Evolutionary conservation across 2,329 filamentous ascomycete genomes (phyloP).

Genomic region (Drechslerella dactyloides): DNA sequence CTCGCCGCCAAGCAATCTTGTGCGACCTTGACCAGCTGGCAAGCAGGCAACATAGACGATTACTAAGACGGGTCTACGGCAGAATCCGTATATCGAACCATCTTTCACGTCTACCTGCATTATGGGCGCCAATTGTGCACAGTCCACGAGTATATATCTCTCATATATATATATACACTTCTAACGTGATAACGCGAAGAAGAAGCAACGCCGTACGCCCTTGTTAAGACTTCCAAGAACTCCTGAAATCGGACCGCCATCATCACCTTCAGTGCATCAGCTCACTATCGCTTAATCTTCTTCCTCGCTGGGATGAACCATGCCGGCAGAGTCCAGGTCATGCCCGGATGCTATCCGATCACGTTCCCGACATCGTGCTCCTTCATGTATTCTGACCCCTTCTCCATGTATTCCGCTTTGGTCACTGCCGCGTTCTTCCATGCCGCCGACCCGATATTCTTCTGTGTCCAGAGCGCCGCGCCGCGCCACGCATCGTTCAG

Average conservation of each 20-base stretch:
- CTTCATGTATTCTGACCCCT: conserved; percentile 92
- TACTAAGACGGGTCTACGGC: no score
- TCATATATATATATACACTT: no score
- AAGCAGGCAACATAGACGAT: no score
- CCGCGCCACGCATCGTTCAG: conserved; percentile 91
- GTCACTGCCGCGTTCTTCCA: conserved; percentile 73
- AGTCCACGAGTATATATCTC: no score
- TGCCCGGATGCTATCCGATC: conserved; percentile 34
- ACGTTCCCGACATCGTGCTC: conserved; percentile 58
- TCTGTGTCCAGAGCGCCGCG: conserved; percentile 79
- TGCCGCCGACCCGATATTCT: conserved; percentile 62
- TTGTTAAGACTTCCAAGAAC: not conserved
- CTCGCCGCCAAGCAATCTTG: conserved; percentile 4
- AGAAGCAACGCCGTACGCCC: not conserved
- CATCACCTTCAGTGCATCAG: no score
- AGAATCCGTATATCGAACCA: no score
- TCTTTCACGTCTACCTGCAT: no score
- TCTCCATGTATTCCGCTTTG: conserved; percentile 84
- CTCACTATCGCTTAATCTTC: not conserved
- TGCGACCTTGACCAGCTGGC: not conserved
- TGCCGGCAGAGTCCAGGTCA: conserved; percentile 54
- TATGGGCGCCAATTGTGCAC: no score
- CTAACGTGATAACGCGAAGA: not conserved
- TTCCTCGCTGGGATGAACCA: not conserved
- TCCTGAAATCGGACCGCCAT: not conserved